Conservation (phyloP, 345 rosid species). For the Isatis tinctoria region DNA sequence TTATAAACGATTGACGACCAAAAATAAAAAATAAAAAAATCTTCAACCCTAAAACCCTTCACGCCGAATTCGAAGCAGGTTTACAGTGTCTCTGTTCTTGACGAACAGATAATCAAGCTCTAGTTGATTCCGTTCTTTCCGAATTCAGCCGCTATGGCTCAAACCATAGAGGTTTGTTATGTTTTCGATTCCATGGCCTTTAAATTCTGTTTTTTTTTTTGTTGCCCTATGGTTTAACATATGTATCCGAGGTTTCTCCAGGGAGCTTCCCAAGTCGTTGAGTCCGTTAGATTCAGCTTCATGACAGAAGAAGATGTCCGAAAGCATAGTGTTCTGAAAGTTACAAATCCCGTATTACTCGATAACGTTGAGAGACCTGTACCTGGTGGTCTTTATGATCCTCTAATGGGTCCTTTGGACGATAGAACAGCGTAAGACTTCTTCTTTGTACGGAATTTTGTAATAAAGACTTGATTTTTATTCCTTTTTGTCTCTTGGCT, state of each 20-base stretch:
- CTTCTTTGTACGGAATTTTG: not conserved
- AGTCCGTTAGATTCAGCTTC: constrained; percentile 46
- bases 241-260: constrained; percentile 14
- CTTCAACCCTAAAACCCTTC: constrained; percentile 17
- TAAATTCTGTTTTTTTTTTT: not conserved
- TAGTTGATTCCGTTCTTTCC: not conserved
- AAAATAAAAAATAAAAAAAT: too few species aligned
- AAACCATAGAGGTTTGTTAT: constrained; percentile 28
- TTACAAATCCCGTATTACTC: constrained; percentile 40
- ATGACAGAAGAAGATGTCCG: constrained; percentile 53
- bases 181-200: not conserved
- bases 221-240: not conserved
- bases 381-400: constrained; percentile 62
- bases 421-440: constrained; percentile 40
- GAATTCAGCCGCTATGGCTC: constrained; percentile 22
- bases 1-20: too few species aligned
- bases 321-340: constrained; percentile 44
- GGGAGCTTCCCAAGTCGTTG: constrained; percentile 48
- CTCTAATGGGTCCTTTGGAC: constrained; percentile 41
- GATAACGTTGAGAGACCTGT: constrained; percentile 41
- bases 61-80: not conserved
- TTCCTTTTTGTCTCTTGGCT: not conserved
- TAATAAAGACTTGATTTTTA: not conserved
- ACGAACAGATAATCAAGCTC: constrained; percentile 2
- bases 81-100: too few species aligned